Evolutionary conservation across 345 rosid species (phyloP).

Genomic region (Trapa bicornis): DNA sequence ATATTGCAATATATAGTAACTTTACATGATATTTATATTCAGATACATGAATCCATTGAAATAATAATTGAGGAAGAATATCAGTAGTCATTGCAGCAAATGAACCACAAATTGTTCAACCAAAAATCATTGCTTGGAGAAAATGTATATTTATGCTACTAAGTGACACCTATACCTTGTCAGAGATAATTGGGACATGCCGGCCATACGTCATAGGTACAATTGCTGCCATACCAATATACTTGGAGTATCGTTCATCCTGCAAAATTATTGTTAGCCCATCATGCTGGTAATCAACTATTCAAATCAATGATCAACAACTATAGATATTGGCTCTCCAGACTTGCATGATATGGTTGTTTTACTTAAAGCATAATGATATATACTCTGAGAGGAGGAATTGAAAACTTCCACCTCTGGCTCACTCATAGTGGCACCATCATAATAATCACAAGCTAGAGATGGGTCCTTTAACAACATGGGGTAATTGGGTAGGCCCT

Average conservation of each 20-base stretch:
- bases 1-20: background rate
- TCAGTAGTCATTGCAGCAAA: background rate
- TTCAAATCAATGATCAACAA: background rate
- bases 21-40: background rate
- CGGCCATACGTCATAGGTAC: conserved; percentile 99
- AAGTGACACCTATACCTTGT: conserved; percentile 40
- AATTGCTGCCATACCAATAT: conserved; percentile 75
- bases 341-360: background rate
- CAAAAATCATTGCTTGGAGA: background rate
- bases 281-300: background rate
- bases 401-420: background rate
- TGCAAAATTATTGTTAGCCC: conserved; percentile 16
- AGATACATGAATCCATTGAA: background rate
- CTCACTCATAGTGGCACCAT: background rate
- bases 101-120: background rate
- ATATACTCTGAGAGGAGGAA: background rate
- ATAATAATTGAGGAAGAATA: background rate
- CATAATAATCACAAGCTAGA: background rate
- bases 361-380: background rate
- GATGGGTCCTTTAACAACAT: background rate
- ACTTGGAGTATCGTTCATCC: conserved; percentile 85
- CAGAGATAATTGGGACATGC: conserved; percentile 79
- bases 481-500: background rate
- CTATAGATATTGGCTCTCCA: background rate
- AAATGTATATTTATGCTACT: background rate